Evolutionary conservation across 129 eudicot species (phyloP), one percentile per base, ranked within the genome.

Genomic region (Centaurea solstitialis): DNA sequence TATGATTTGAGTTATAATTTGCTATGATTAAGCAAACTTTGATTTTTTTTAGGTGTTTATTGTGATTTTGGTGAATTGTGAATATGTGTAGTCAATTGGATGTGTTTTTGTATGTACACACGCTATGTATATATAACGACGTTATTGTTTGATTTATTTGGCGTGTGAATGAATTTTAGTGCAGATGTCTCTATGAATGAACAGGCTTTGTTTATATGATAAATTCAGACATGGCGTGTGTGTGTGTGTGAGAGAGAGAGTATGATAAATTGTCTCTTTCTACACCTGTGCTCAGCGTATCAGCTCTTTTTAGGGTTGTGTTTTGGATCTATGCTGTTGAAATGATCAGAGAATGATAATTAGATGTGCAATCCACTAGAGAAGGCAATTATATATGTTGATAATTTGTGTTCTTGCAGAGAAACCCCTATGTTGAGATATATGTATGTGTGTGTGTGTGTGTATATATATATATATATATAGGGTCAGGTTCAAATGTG

Each of bases 21-120:
- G 13, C 40, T 50, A 26, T 21, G 68, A 53, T 74, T 39, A 18
- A 71, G 28, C 65, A 1, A 71, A 71, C 13, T 92, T 71, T 3
- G 18, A 21, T 28, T 26, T 40, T 28, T 26, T 40, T 77, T 50
- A 5, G 13, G 26, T 39, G 7, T 17, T 43, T 78, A n/a, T 24
- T 47, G 50, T 3, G 69, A 78, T 78, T 78, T 38, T 47, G 75
- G 17, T 35, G 38, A 66, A 40, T 77, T 20, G 6, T 59, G 71
- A 21, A 10, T 38, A 18, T 38, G 21, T 59, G 1, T 64, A 53
- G 45, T 26, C 68, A 74, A 74, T 50, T 53, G 53, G 70, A 17
- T 7, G 53, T 35, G 5, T 61, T 18, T 61, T 57, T 75, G 20
- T 35, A 0, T 47, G 9, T 50, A 11, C 23, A 11, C 23, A 45